These are phyloP conservation scores for Noccaea bulbosa DNA, from an alignment of 345 rosid genomes.

Conservation along the genomic window DNA sequence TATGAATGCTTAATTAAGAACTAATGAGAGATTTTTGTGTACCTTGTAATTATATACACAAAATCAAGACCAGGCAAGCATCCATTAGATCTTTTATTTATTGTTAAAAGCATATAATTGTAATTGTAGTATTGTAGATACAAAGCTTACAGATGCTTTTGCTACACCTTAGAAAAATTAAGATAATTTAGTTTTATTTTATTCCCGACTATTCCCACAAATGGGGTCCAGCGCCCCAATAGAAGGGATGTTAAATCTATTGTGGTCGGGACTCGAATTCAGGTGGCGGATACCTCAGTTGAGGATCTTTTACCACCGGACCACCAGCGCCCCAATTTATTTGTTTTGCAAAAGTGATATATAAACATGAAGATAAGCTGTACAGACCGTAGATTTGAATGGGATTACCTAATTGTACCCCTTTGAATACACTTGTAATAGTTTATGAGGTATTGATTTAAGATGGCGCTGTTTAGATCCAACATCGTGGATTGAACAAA, in stretches of 20 bases:
- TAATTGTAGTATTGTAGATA: no score
- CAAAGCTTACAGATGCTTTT: neutral
- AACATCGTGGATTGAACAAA: slow-evolving; percentile 14
- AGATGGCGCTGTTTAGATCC: slow-evolving; percentile 21
- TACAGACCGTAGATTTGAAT: neutral
- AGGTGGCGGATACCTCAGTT: no score
- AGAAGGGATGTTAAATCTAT: no score
- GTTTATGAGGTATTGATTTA: neutral
- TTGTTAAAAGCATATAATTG: no score
- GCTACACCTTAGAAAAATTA: neutral
- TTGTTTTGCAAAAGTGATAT: neutral
- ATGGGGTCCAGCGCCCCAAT: no score
- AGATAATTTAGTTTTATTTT: neutral
- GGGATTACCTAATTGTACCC: neutral
- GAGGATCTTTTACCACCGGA: no score
- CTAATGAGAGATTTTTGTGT: neutral
- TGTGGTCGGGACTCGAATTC: no score
- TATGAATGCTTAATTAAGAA: slow-evolving; percentile 21
- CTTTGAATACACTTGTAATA: neutral
- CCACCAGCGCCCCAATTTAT: no score
- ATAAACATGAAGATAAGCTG: neutral
- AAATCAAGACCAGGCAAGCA: neutral
- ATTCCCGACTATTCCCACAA: no score
- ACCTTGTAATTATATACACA: neutral
- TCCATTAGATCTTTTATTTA: neutral